A percentile compares a stretch with the other conserved stretches of the same genome.
Evolutionary conservation across 805 yeast species (phyloP).

Genomic region (Saturnispora ahearnii): DNA sequence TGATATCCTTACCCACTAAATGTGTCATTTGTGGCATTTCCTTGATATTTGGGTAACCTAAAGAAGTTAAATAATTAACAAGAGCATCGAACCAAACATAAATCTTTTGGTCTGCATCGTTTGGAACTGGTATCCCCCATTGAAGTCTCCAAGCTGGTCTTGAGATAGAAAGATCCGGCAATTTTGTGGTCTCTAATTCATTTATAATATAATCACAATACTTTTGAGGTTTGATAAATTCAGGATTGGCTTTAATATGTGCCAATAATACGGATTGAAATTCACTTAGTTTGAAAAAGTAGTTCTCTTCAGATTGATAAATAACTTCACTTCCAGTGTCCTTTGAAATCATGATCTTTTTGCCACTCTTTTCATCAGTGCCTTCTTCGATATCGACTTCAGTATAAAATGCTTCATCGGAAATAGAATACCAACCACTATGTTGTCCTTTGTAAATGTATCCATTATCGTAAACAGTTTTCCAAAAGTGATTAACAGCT

Average conservation of each 20-base stretch:
- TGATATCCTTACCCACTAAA: slow-evolving; percentile 85
- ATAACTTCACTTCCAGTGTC: slow-evolving; percentile 74
- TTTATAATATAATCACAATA: slow-evolving; percentile 46
- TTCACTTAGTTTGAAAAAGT: slow-evolving; percentile 68
- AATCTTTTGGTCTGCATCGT: slow-evolving; percentile 64
- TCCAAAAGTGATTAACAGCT: slow-evolving; percentile 68
- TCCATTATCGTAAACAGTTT: slow-evolving; percentile 45
- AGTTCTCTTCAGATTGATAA: slow-evolving; percentile 73
- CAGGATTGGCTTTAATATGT: slow-evolving; percentile 38
- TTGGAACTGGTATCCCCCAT: slow-evolving; percentile 92
- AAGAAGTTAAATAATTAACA: slow-evolving; percentile 68
- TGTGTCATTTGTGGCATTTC: slow-evolving; percentile 40
- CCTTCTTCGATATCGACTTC: slow-evolving; percentile 57
- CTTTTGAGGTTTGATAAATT: slow-evolving; percentile 57
- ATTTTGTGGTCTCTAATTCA: slow-evolving; percentile 41
- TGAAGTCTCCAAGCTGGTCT: slow-evolving; percentile 66
- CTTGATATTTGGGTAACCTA: slow-evolving; percentile 41
- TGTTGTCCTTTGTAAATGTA: slow-evolving; percentile 77
- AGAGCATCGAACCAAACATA: slow-evolving; percentile 98
- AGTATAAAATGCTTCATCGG: slow-evolving; percentile 92
- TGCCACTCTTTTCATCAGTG: slow-evolving; percentile 26
- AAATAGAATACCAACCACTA: slow-evolving; percentile 88
- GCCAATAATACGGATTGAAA: slow-evolving; percentile 48
- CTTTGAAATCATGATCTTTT: slow-evolving; percentile 32
- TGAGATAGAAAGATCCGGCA: slow-evolving; percentile 76